Evolutionary conservation across 2,329 filamentous ascomycete genomes (phyloP).

Genomic region (Helotiales sp.): DNA sequence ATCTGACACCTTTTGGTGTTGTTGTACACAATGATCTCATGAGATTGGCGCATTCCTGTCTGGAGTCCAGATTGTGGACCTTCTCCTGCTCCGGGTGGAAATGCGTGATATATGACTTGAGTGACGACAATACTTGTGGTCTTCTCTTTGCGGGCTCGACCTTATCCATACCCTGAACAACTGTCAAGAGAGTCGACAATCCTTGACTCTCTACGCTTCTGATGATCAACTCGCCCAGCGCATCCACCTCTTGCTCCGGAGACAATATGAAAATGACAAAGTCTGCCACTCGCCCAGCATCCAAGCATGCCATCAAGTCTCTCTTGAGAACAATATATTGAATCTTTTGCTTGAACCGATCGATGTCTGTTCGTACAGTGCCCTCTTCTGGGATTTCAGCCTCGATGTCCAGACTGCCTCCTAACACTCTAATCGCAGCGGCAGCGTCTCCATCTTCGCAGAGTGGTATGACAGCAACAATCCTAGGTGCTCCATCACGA

Average conservation of each 20-base stretch:
- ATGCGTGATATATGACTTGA: constrained; percentile 91
- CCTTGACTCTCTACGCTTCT: constrained; percentile 90
- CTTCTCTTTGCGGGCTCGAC: constrained; percentile 79
- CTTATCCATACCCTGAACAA: constrained; percentile 76
- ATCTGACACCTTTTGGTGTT: constrained; percentile 89
- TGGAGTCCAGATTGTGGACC: constrained; percentile 81
- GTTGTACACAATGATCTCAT: constrained; percentile 90
- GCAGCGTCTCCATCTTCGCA: constrained; percentile 70
- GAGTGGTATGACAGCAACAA: constrained; percentile 85
- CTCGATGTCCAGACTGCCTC: constrained; percentile 77
- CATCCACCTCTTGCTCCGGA: constrained; percentile 79
- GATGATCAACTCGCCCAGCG: constrained; percentile 80
- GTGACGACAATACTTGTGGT: constrained; percentile 72
- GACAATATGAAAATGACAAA: constrained; percentile 88
- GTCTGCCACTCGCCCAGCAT: constrained; percentile 85
- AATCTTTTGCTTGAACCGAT: constrained; percentile 92
- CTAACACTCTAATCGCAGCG: constrained; percentile 68
- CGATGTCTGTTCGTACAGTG: constrained; percentile 67
- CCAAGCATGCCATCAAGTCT: constrained; percentile 75
- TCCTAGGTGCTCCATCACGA: constrained; percentile 79
- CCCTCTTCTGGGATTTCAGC: constrained; percentile 59
- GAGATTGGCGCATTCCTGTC: constrained; percentile 88
- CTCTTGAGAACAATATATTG: constrained; percentile 77
- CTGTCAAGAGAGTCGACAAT: constrained; percentile 86
- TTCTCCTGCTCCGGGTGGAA: constrained; percentile 94